Evolutionary conservation across 106 monocot genomes (phyloP).

Genomic region (Platanthera guangdongensis): DNA sequence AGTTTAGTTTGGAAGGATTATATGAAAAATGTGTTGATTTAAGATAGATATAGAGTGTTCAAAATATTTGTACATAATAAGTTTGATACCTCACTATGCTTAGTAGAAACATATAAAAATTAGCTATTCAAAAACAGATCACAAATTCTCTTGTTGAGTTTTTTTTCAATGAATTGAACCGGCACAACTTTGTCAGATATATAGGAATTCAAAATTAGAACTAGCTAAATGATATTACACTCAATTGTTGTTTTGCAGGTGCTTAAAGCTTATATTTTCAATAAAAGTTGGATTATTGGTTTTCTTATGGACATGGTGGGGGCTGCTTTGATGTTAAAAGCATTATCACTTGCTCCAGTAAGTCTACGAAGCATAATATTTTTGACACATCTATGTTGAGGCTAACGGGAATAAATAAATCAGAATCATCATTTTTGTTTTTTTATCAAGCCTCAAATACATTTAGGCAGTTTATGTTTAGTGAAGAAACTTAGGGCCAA

Average conservation of each 20-base stretch:
- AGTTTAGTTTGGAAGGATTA: background rate
- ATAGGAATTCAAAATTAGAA: background rate
- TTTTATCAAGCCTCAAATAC: no score
- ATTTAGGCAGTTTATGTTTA: no score
- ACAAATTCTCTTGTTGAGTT: background rate
- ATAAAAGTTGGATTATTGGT: conserved; percentile 75
- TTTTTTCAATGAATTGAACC: background rate
- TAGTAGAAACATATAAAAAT: background rate
- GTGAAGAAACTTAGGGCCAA: no score
- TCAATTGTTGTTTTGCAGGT: conserved; percentile 35
- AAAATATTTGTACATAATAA: background rate
- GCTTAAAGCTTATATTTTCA: conserved; percentile 67
- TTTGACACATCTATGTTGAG: no score
- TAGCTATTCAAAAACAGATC: background rate
- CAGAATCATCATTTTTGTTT: no score
- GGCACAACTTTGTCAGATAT: background rate
- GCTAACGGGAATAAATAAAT: no score
- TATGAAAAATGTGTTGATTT: background rate
- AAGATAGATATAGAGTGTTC: background rate
- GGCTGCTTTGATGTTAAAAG: conserved; percentile 78
- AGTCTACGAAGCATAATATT: background rate
- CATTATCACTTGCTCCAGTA: conserved; percentile 86
- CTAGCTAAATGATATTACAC: background rate
- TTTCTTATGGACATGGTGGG: conserved; percentile 88
- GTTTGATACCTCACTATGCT: background rate